Evolutionary conservation across 805 yeast genomes (phyloP), one percentile per base, ranked within the genome.

Genomic region (Saccharomycopsis sp.): DNA sequence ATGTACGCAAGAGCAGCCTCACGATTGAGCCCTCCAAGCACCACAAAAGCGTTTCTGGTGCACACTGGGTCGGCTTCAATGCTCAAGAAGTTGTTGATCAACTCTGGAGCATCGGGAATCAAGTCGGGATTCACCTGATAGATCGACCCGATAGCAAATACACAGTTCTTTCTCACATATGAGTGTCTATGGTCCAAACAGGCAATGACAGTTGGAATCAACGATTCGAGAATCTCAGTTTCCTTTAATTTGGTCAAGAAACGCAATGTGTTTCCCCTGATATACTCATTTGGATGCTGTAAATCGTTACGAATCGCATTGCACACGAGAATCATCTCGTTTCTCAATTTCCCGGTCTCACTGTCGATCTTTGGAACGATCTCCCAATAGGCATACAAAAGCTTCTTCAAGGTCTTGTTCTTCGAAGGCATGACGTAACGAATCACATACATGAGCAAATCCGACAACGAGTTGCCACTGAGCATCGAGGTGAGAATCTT

Each of bases 321-420:
- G 77, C 98, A 94, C 55, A 93, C 98, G 64, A 94, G 82, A 73
- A 96, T 93, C 98, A 94, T 94, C 75, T 94, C 99, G 72, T 93
- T 98, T 75, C 89, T 89, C 79, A 96, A 82, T 72, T 89, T 90
- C 2, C 98, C 98, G 19, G 49, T 17, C 56, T 87, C 87, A 42
- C 79, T 77, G 66, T 90, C 96, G 64, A 87, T 77, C 74, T 96
- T 96, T 58, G 97, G 96, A 70, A 97, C 96, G 58, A 93, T 89
- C 73, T 94, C 99, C 98, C 98, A 94, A 77, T 94, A 94, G 68
- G 90, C 89, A 69, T 93, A 94, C 63, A 96, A 78, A 69, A 94
- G 78, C 73, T 92, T 94, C 79, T 94, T 94, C 73, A 96, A 82
- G 67, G 85, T 88, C 74, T 94, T 96, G 74, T 86, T 84, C 68